Percentiles rank a stretch among this genome's conserved stretches.
Conservation (phyloP, 2,329 filamentous ascomycete species). For the Sporothrix sp. region DNA sequence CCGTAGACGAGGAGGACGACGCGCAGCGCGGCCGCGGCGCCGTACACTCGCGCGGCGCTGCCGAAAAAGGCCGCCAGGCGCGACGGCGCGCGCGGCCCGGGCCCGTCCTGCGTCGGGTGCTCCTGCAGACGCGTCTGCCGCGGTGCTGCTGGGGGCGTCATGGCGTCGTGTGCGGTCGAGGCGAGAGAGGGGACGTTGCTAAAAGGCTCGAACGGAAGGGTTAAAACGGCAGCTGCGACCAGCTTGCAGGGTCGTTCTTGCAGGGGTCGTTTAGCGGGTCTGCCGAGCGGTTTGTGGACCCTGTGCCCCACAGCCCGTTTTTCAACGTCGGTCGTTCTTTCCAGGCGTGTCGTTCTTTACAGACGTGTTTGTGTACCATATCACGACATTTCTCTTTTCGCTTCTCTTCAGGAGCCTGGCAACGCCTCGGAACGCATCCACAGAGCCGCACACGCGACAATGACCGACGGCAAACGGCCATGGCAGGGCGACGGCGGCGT, state of each 20-base stretch:
- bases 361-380: too few species aligned
- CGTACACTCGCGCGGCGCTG: slow-evolving; percentile 41
- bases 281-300: too few species aligned
- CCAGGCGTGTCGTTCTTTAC: too few species aligned
- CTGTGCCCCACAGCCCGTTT: too few species aligned
- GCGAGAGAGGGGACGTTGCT: too few species aligned
- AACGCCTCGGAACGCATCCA: too few species aligned
- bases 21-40: slow-evolving; percentile 55
- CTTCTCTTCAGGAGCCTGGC: too few species aligned
- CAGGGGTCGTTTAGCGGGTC: background rate
- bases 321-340: background rate
- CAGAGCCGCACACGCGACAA: too few species aligned
- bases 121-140: background rate
- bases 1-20: slow-evolving; percentile 72
- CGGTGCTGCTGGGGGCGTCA: background rate
- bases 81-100: slow-evolving; percentile 3
- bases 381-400: too few species aligned
- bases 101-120: background rate
- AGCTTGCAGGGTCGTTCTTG: background rate
- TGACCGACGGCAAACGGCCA: slow-evolving; percentile 37
- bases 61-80: slow-evolving; percentile 24
- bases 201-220: background rate
- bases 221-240: background rate
- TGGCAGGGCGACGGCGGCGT: slow-evolving; percentile 37
- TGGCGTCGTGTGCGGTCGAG: background rate